phyloP scores from a whole-genome alignment of 805 yeast species.

The Saturnispora saitoi region DNA sequence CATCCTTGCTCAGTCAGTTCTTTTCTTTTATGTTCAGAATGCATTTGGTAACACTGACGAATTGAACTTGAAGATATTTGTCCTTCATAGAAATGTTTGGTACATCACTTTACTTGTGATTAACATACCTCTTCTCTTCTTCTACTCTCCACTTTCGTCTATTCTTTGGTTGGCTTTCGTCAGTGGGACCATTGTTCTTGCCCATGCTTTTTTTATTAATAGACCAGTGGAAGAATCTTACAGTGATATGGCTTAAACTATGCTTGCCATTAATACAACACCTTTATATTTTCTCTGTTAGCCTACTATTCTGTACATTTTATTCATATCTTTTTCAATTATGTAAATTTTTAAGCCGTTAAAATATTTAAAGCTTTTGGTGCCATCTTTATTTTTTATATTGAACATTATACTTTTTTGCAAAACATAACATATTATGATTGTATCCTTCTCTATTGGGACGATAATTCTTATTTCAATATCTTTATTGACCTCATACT shows the following conservation, averaged over 20 bases:
- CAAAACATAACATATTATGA: neutral
- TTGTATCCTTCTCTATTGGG: neutral
- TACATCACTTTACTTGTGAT: slow-evolving; percentile 76
- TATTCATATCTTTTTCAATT: neutral
- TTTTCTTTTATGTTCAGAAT: slow-evolving; percentile 35
- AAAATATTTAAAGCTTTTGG: neutral
- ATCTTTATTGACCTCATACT: neutral
- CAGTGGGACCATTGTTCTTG: slow-evolving; percentile 63
- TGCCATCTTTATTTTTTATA: neutral
- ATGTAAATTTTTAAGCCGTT: neutral
- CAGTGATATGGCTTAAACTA: slow-evolving; percentile 47
- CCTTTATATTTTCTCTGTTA: neutral
- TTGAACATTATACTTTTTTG: neutral
- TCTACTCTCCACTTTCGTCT: slow-evolving; percentile 85
- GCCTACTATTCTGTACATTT: neutral
- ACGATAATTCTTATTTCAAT: neutral
- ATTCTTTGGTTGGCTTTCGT: slow-evolving; percentile 89
- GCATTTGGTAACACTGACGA: slow-evolving; percentile 22
- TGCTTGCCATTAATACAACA: neutral
- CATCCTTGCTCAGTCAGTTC: slow-evolving; percentile 37
- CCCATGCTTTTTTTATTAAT: slow-evolving; percentile 88
- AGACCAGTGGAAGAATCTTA: slow-evolving; percentile 94
- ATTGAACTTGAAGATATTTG: slow-evolving; percentile 36
- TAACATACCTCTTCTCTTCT: slow-evolving; percentile 41
- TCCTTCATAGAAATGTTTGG: slow-evolving; percentile 66